Conservation (phyloP, 148 eudicot genomes). For the Fagopyrum homotropicum region DNA sequence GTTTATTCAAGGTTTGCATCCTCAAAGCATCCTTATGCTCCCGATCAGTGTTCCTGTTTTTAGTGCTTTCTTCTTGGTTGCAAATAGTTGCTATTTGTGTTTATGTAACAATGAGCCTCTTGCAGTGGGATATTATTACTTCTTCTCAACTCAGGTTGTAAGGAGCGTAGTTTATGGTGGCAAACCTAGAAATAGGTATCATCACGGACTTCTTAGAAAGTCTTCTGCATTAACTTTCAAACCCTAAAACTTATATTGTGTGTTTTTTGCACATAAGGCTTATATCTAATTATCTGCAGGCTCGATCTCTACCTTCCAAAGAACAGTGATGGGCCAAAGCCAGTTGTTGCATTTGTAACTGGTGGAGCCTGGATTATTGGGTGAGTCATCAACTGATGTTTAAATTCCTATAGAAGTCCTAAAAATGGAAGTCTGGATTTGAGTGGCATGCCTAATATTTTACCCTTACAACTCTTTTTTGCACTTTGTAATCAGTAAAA, state of each 20-base stretch:
- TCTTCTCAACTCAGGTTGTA: conserved; percentile 47
- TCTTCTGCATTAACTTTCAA: conserved; percentile 11
- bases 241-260: not conserved
- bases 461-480: conserved; percentile 4
- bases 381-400: conserved; percentile 24
- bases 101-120: conserved; percentile 2
- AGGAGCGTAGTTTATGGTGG: conserved; percentile 58
- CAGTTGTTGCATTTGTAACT: conserved; percentile 73
- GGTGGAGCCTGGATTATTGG: conserved; percentile 90
- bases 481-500: not conserved
- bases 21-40: conserved; percentile 1
- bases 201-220: not conserved
- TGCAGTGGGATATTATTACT: conserved; percentile 66
- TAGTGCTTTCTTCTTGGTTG: not conserved
- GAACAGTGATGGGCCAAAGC: conserved; percentile 43
- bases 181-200: conserved; percentile 59
- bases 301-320: conserved; percentile 68
- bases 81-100: conserved; percentile 3
- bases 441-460: not conserved
- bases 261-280: not conserved
- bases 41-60: not conserved
- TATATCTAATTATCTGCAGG: conserved; percentile 30
- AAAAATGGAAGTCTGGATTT: not conserved
- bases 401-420: not conserved
- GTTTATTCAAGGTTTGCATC: conserved; percentile 51